Percentiles rank a stretch among this genome's conserved stretches.
Conservation (phyloP, 176 grass and related monocot species). For the Ensete glaucum region DNA sequence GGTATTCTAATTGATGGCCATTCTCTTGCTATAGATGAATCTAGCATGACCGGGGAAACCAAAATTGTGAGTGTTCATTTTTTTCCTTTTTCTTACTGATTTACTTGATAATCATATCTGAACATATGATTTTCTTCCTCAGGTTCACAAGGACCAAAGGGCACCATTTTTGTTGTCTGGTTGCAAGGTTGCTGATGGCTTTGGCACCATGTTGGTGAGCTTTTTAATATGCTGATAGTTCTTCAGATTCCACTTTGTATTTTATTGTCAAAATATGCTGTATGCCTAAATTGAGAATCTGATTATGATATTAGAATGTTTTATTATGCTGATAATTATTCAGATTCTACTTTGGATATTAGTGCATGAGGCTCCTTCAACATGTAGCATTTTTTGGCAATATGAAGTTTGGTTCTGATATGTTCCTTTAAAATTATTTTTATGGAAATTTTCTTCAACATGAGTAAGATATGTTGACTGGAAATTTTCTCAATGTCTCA, state of each 20-base stretch:
- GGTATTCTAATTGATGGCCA: slow-evolving; percentile 83
- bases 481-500: too few relatives aligned
- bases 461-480: too few relatives aligned
- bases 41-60: slow-evolving; percentile 91
- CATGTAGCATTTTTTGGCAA: too few relatives aligned
- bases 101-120: background rate
- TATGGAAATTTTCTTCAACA: too few relatives aligned
- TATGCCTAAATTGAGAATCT: background rate
- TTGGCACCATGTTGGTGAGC: slow-evolving; percentile 93
- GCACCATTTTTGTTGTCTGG: slow-evolving; percentile 92
- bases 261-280: background rate
- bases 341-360: too few relatives aligned
- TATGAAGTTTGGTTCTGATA: too few relatives aligned
- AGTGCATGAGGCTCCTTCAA: too few relatives aligned
- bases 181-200: slow-evolving; percentile 95
- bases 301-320: background rate
- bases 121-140: background rate
- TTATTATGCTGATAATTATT: background rate
- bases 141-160: slow-evolving; percentile 85
- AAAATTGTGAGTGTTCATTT: slow-evolving; percentile 54
- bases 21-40: slow-evolving; percentile 98
- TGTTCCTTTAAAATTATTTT: too few relatives aligned
- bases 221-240: slow-evolving; percentile 12
- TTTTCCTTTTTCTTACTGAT: background rate
- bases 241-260: background rate